These are phyloP conservation scores for Achlya hypogyna DNA, from an alignment of 352 stramenopile genomes.

Conservation along the genomic window DNA sequence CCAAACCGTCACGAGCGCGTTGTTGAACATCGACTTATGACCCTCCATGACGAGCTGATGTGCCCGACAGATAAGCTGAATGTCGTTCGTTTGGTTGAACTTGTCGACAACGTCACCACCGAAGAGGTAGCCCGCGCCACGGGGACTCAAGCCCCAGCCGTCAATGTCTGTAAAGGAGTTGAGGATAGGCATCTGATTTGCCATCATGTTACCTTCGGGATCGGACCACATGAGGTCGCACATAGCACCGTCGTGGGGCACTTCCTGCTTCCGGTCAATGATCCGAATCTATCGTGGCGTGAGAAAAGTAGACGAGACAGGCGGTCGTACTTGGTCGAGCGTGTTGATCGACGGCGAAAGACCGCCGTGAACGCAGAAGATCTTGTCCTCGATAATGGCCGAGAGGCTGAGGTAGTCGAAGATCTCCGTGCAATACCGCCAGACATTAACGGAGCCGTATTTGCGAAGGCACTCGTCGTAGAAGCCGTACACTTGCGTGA, in stretches of 20 bases:
- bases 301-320: background rate
- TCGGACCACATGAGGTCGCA: slow-evolving; percentile 96
- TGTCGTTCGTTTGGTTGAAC: slow-evolving; percentile 98
- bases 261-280: slow-evolving; percentile 97
- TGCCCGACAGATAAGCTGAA: slow-evolving; percentile 95
- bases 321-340: slow-evolving; percentile 62
- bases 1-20: slow-evolving; percentile 97
- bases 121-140: slow-evolving; percentile 97
- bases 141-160: slow-evolving; percentile 95
- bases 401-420: slow-evolving; percentile 99
- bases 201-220: slow-evolving; percentile 57
- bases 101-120: slow-evolving; percentile 97
- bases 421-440: slow-evolving; percentile 99
- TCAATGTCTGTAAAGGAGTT: slow-evolving; percentile 92
- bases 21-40: slow-evolving; percentile 95
- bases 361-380: slow-evolving; percentile 99
- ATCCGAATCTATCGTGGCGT: slow-evolving; percentile 47
- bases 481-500: slow-evolving; percentile 99
- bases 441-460: slow-evolving; percentile 98
- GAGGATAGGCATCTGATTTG: slow-evolving; percentile 20
- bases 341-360: slow-evolving; percentile 90
- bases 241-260: slow-evolving; percentile 98
- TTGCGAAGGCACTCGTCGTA: slow-evolving; percentile 98
- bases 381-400: slow-evolving; percentile 98
- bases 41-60: slow-evolving; percentile 95